Conservation (phyloP, 2,329 filamentous ascomycete genomes). For the Epichloe sp. region DNA sequence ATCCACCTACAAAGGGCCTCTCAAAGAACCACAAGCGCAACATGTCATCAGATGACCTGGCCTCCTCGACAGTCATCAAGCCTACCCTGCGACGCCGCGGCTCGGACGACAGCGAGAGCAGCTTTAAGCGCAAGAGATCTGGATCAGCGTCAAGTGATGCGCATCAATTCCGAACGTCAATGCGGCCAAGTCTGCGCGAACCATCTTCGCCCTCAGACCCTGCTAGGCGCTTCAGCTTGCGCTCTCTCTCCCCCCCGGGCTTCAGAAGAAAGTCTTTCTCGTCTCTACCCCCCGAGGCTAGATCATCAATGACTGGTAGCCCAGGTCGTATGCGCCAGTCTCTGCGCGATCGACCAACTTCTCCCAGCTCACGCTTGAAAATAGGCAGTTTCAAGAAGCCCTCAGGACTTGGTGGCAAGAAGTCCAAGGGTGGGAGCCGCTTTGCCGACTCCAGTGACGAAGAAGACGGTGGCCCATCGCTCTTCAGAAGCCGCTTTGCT, state of each 20-base stretch:
- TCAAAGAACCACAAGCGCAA: slow-evolving; percentile 12
- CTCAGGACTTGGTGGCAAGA: slow-evolving; percentile 26
- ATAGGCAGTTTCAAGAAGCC: slow-evolving; percentile 28
- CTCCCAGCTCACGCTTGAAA: slow-evolving; percentile 25
- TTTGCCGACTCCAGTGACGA: slow-evolving; percentile 54
- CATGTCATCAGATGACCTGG: slow-evolving; percentile 13
- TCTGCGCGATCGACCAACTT: slow-evolving; percentile 25
- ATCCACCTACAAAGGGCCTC: slow-evolving; percentile 7
- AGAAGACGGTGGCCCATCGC: slow-evolving; percentile 21
- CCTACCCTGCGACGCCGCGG: slow-evolving; percentile 35
- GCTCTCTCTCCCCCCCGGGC: slow-evolving; percentile 58
- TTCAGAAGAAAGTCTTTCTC: slow-evolving; percentile 31
- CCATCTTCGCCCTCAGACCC: slow-evolving; percentile 16
- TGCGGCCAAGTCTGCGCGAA: slow-evolving; percentile 38
- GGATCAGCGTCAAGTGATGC: slow-evolving; percentile 25
- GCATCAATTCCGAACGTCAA: slow-evolving; percentile 57
- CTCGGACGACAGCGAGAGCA: slow-evolving; percentile 64
- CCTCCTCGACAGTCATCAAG: slow-evolving; percentile 12
- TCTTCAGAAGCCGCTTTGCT: slow-evolving; percentile 47
- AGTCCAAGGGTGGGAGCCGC: slow-evolving; percentile 30
- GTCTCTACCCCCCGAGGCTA: slow-evolving; percentile 23
- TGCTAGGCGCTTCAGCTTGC: slow-evolving; percentile 53
- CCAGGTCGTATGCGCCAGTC: slow-evolving; percentile 30
- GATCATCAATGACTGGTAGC: slow-evolving; percentile 8
- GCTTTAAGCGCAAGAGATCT: slow-evolving; percentile 56